These are phyloP conservation scores for Phyllosticta capitalensis DNA, from an alignment of 2,329 filamentous ascomycete species.

Conservation along the genomic window DNA sequence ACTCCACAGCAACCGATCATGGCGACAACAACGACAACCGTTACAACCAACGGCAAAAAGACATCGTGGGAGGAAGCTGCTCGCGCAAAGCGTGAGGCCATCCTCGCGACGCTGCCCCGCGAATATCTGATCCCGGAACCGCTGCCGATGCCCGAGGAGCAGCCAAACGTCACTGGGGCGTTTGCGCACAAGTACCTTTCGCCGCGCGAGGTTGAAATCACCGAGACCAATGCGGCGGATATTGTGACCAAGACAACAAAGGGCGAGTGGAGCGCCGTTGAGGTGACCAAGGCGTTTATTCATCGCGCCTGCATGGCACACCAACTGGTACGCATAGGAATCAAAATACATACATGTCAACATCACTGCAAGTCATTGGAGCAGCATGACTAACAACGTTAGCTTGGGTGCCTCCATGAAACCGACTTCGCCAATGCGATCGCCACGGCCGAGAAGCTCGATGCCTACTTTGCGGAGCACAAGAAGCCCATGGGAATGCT, in stretches of 20 bases:
- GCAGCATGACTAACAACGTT: not conserved
- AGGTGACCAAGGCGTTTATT: conserved; percentile 48
- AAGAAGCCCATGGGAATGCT: conserved; percentile 35
- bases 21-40: not conserved
- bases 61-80: conserved; percentile 7
- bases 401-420: conserved; percentile 35
- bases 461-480: conserved; percentile 28
- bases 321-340: conserved; percentile 31
- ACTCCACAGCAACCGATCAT: not conserved
- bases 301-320: conserved; percentile 45
- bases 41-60: not conserved
- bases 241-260: conserved; percentile 46
- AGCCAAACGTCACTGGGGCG: conserved; percentile 37
- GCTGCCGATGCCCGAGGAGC: conserved; percentile 3
- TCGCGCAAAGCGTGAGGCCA: conserved; percentile 5
- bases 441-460: conserved; percentile 31
- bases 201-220: conserved; percentile 48
- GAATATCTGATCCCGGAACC: conserved; percentile 4
- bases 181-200: conserved; percentile 49
- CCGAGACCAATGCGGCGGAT: conserved; percentile 48
- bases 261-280: conserved; percentile 48
- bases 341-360: no score
- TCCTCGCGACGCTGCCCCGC: conserved; percentile 3
- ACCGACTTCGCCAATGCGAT: conserved; percentile 41
- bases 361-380: not conserved